Conservation (phyloP, 257 asterid species). For the Mentha longifolia region DNA sequence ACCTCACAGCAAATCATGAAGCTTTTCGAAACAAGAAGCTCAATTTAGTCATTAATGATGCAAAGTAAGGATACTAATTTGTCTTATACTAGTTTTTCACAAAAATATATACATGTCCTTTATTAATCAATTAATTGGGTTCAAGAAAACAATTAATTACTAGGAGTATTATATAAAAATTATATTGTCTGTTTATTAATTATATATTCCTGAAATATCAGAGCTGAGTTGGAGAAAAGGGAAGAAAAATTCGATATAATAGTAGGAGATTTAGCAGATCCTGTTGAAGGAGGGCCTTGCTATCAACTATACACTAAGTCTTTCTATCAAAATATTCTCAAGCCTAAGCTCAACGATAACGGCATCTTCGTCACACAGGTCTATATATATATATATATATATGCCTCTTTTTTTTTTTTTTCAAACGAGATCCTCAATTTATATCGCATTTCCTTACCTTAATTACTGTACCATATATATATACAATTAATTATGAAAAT, state of each 20-base stretch:
- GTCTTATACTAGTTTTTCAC: no score
- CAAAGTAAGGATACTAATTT: slow-evolving; percentile 55
- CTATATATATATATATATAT: background rate
- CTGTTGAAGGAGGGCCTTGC: slow-evolving; percentile 98
- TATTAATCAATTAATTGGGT: background rate
- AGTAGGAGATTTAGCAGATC: slow-evolving; percentile 96
- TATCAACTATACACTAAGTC: slow-evolving; percentile 83
- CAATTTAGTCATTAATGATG: slow-evolving; percentile 82
- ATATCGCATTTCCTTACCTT: no score
- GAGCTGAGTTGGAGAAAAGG: slow-evolving; percentile 80
- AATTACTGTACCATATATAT: no score
- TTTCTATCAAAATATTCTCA: slow-evolving; percentile 77
- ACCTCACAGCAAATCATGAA: slow-evolving; percentile 81
- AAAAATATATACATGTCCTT: no score
- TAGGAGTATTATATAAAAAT: no score
- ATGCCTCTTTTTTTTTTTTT: no score
- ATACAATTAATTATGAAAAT: no score
- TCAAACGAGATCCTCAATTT: no score
- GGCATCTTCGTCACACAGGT: slow-evolving; percentile 98
- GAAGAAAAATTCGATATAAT: slow-evolving; percentile 75
- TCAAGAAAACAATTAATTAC: background rate
- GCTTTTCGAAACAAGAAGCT: slow-evolving; percentile 79
- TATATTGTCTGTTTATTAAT: no score
- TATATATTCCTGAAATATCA: no score
- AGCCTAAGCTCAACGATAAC: slow-evolving; percentile 72